Conservation (phyloP, 2,329 filamentous ascomycete species). For the Shiraia bambusicola region DNA sequence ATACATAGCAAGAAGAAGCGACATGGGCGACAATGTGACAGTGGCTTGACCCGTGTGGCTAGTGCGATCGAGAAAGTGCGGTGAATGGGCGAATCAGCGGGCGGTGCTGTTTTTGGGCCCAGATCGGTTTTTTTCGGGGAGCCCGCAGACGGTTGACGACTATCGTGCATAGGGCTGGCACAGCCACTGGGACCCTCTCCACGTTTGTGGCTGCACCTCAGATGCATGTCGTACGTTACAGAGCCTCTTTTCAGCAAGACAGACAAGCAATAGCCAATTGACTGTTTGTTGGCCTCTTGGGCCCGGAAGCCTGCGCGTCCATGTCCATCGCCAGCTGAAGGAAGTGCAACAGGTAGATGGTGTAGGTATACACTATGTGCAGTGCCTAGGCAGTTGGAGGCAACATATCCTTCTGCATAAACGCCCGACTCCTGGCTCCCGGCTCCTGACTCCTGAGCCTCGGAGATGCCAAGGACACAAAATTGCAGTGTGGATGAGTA, state of each 20-base stretch:
- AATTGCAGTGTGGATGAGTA: too few relatives aligned
- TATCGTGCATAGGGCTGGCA: conserved; percentile 23
- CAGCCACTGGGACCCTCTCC: conserved; percentile 22
- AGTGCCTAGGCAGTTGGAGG: too few relatives aligned
- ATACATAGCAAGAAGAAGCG: too few relatives aligned
- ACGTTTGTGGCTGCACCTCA: not conserved
- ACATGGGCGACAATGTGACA: too few relatives aligned
- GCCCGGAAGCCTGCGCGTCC: conserved; percentile 20
- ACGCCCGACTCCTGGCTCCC: too few relatives aligned
- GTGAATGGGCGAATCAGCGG: conserved; percentile 8
- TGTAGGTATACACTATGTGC: too few relatives aligned
- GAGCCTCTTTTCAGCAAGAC: conserved; percentile 8
- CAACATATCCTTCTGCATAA: too few relatives aligned
- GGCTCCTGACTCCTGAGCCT: too few relatives aligned
- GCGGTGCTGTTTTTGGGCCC: not conserved
- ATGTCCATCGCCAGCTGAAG: conserved; percentile 17
- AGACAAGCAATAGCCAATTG: too few relatives aligned
- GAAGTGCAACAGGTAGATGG: conserved; percentile 5
- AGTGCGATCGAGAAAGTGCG: conserved; percentile 11
- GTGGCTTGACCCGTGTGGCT: conserved; percentile 25
- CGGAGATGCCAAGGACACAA: too few relatives aligned
- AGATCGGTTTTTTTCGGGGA: conserved; percentile 17
- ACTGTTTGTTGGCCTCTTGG: conserved; percentile 7
- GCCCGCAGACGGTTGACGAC: conserved; percentile 15
- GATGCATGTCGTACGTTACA: conserved; percentile 13